These are phyloP conservation scores for Phytopythium cucurbitacearum DNA, from an alignment of 352 stramenopile genomes.

Conservation along the genomic window DNA sequence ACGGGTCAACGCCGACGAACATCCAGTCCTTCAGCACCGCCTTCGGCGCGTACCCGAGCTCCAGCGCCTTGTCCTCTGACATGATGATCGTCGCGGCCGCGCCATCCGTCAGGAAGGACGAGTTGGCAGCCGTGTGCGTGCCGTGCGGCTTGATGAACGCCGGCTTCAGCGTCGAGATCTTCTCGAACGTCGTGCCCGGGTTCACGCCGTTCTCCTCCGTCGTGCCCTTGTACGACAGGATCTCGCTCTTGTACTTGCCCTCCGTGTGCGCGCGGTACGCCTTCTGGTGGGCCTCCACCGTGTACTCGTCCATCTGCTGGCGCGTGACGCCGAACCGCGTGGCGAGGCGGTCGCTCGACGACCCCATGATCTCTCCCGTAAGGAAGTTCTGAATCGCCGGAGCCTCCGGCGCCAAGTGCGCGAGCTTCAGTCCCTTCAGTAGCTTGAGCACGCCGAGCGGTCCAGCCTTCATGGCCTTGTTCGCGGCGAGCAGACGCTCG, in stretches of 20 bases:
- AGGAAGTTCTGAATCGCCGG: constrained; percentile 99
- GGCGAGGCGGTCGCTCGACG: constrained; percentile 92
- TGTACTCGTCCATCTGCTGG: constrained; percentile 96
- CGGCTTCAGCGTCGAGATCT: constrained; percentile 95
- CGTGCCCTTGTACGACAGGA: constrained; percentile 93
- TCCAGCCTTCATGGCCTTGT: constrained; percentile 95
- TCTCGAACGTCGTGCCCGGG: constrained; percentile 92
- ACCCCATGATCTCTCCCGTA: constrained; percentile 98
- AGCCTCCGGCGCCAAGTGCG: constrained; percentile 90
- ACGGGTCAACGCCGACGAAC: constrained; percentile 97
- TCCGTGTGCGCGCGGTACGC: constrained; percentile 93
- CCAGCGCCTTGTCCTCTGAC: constrained; percentile 94
- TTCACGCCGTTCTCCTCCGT: constrained; percentile 98
- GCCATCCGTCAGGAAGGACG: constrained; percentile 97
- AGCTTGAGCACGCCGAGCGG: constrained; percentile 86
- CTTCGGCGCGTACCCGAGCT: constrained; percentile 95
- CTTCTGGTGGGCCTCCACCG: constrained; percentile 91
- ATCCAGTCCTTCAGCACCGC: constrained; percentile 93
- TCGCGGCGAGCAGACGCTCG: constrained; percentile 80
- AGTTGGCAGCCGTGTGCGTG: constrained; percentile 98
- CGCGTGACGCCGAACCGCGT: constrained; percentile 94
- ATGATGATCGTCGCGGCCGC: constrained; percentile 95
- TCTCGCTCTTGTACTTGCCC: constrained; percentile 92
- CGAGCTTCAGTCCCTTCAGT: constrained; percentile 92
- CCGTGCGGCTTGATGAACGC: constrained; percentile 98